Evolutionary conservation across 768 basidiomycete species (phyloP).

Genomic region (Leccinum truebloodii): DNA sequence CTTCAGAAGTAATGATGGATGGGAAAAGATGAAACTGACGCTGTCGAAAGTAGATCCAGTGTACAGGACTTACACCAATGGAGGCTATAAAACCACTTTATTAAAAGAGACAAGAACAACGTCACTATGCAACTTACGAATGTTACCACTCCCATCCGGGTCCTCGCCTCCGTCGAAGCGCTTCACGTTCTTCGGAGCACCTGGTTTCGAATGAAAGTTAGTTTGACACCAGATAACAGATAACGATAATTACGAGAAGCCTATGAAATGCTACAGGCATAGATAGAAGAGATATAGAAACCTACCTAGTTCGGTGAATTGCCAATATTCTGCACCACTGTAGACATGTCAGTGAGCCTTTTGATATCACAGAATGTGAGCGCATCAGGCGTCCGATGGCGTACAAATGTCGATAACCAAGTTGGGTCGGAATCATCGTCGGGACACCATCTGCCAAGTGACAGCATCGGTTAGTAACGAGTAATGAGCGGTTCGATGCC

Average conservation of each 20-base stretch:
- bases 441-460: constrained; percentile 48
- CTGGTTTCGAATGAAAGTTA: constrained; percentile 12
- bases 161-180: constrained; percentile 48
- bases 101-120: background rate
- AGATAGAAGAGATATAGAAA: background rate
- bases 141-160: constrained; percentile 46
- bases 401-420: constrained; percentile 52
- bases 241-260: constrained; percentile 2
- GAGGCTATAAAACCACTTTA: constrained; percentile 35
- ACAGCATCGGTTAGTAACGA: background rate
- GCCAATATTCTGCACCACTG: constrained; percentile 48
- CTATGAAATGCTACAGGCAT: background rate
- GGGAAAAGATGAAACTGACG: constrained; percentile 31
- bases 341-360: background rate
- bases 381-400: constrained; percentile 5
- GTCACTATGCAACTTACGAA: constrained; percentile 35
- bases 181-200: constrained; percentile 37
- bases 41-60: constrained; percentile 47
- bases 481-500: background rate
- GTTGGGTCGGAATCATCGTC: constrained; percentile 44
- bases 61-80: constrained; percentile 48
- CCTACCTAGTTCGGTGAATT: constrained; percentile 43
- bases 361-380: constrained; percentile 14
- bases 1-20: background rate
- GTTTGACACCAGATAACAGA: constrained; percentile 4